Evolutionary conservation across 139 green algal genomes (phyloP), one percentile per base, ranked within the genome.

Genomic region (Parachlorella kessleri): DNA sequence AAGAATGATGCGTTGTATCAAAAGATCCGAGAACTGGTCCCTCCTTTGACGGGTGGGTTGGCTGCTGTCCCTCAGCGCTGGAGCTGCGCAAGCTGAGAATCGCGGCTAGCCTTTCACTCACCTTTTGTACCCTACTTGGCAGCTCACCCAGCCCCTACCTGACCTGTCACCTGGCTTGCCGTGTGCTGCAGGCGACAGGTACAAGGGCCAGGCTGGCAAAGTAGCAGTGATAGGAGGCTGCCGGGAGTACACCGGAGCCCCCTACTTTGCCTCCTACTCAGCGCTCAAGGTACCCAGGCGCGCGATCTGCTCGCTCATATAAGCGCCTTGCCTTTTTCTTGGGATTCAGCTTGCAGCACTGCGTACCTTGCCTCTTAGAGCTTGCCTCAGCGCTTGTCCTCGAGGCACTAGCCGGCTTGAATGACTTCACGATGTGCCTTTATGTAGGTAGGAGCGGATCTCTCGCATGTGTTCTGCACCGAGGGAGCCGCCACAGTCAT

Each of bases 191-290:
- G 88, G 59, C n/a, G 80, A 85, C n/a, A 84, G 72, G 79, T 92
- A 96, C 85, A 98, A 98, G 79, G 95, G 95, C 1, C 83, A 95
- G 67, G 86, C 91, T n/a, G 96, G 96, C 68, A 97, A 96, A 63
- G 85, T 99, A 10, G 96, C 79, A 6, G 90, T 98, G n/a, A 83
- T 99, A 10, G 96, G 96, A 4, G 96, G 96, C 10, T 98, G 93
- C 81, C 48, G 81, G 14, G 95, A 98, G 80, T 99, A 98, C 88
- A 97, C 96, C 0, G 96, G 96, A 0, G 96, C 96, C 4, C 96
- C 96, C 23, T 99, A 90, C 87, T 99, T 98, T 81, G 94, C 96
- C 6, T 88, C 94, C 23, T 90, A 95, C 48, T 91, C 94, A 1
- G 91, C 93, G 0, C 80, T 98, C 14, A 85, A 86, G 86, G 90